Evolutionary conservation across 345 rosid genomes (phyloP).

Genomic region (Camelina sativa): DNA sequence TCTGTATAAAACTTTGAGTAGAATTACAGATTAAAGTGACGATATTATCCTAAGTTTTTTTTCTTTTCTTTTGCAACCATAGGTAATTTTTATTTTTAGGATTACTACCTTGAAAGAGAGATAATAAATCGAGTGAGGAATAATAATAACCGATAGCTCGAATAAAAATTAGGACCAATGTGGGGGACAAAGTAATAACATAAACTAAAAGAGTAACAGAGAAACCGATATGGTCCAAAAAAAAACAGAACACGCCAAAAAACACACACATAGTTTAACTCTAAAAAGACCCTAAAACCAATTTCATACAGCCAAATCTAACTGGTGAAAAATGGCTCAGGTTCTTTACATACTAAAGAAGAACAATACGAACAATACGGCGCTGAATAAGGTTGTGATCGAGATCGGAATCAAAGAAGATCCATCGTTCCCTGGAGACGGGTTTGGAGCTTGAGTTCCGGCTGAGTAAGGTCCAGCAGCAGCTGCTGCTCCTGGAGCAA

Average conservation of each 20-base stretch:
- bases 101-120: too few species aligned
- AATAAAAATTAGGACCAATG: constrained; percentile 1
- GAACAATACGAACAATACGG: constrained; percentile 22
- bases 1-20: too few species aligned
- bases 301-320: constrained; percentile 34
- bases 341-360: constrained; percentile 3
- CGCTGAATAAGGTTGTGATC: constrained; percentile 11
- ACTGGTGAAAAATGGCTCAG: constrained; percentile 11
- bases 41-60: too few species aligned
- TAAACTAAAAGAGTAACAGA: background rate
- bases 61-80: too few species aligned
- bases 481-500: constrained; percentile 41
- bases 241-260: constrained; percentile 13
- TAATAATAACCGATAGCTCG: background rate
- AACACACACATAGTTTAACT: background rate
- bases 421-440: constrained; percentile 36
- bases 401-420: constrained; percentile 37
- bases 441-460: constrained; percentile 31
- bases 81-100: too few species aligned
- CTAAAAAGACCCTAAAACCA: constrained; percentile 7
- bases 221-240: constrained; percentile 25
- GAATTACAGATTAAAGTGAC: too few species aligned
- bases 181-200: constrained; percentile 13
- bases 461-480: constrained; percentile 34
- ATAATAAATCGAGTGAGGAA: background rate